Evolutionary conservation across 495 filamentous ascomycete species (phyloP).

Genomic region (Penicillium macrosclerotiorum): DNA sequence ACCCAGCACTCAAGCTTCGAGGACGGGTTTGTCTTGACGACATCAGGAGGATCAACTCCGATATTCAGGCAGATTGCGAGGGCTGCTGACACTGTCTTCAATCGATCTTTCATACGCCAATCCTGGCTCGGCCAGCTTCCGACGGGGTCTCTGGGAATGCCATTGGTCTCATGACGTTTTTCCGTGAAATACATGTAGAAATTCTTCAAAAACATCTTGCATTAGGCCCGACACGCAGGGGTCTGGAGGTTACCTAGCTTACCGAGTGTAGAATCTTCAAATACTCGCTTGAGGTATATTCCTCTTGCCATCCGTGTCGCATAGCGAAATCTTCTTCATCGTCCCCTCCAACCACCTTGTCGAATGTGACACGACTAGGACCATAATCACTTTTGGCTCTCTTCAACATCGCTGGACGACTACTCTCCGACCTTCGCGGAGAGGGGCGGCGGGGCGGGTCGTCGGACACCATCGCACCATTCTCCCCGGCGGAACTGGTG

Average conservation of each 20-base stretch:
- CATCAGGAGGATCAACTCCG: conserved; percentile 94
- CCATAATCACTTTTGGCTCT: conserved; percentile 74
- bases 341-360: conserved; percentile 30
- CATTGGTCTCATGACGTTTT: conserved; percentile 95
- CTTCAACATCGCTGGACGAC: conserved; percentile 55
- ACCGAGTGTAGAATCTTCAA: conserved; percentile 58
- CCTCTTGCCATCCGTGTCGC: conserved; percentile 62
- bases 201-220: conserved; percentile 25
- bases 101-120: conserved; percentile 93
- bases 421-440: conserved; percentile 36
- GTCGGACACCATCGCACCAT: conserved; percentile 17
- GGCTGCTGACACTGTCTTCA: conserved; percentile 95
- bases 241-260: conserved; percentile 15
- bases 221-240: conserved; percentile 9
- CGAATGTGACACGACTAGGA: conserved; percentile 37
- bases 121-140: conserved; percentile 69
- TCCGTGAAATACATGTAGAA: conserved; percentile 99
- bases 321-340: conserved; percentile 55
- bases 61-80: conserved; percentile 95
- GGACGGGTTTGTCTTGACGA: conserved; percentile 88
- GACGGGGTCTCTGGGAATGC: conserved; percentile 70
- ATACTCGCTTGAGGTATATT: conserved; percentile 59
- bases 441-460: conserved; percentile 26
- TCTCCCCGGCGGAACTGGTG: conserved; percentile 37
- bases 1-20: conserved; percentile 97